Evolutionary conservation across 805 yeast genomes (phyloP), one percentile per base, ranked within the genome.

Genomic region (Zygosaccharomyces rouxii): DNA sequence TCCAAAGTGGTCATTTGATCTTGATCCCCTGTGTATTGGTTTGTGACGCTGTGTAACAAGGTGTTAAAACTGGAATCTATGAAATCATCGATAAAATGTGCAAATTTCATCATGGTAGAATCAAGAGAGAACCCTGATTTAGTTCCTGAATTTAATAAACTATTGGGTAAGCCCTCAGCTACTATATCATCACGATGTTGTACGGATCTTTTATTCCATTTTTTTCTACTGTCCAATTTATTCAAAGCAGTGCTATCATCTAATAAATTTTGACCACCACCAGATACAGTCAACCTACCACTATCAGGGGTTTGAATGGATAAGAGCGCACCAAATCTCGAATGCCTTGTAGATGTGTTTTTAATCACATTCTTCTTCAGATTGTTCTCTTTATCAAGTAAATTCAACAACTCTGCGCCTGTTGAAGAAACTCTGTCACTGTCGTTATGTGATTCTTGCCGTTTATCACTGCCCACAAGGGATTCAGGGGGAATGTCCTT

Each of bases 311-410:
- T 78, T 51, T 83, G 81, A 26, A 92, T 73, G 1, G 95, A 83
- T 9, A 89, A 66, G 53, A 90, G 70, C 0, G 97, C 83, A 0
- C 99, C 99, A 70, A 92, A 92, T 45, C 96, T 75, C 2, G 94
- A 90, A 62, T 92, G 99, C 41, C 99, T 76, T 0, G 88, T 75
- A 1, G 86, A 77, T 1, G 81, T 71, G 45, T 73, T 68, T 63
- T 75, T 77, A 25, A 72, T 71, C 42, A 80, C 74, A 29, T 65
- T 60, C 35, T 69, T 71, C 49, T 78, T 79, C 51, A 83, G 62
- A 28, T 74, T 73, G 18, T 75, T 72, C 59, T 92, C 97, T 46
- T 75, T 75, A 2, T 71, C 69, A n/a, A 89, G 69, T 6, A 87
- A 62, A 18, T 74, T 77, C 38, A 73, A 65, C 18, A 83, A 64